phyloP scores from a whole-genome alignment of 2,329 filamentous ascomycete genomes.

The Neofusicoccum umdonicola region DNA sequence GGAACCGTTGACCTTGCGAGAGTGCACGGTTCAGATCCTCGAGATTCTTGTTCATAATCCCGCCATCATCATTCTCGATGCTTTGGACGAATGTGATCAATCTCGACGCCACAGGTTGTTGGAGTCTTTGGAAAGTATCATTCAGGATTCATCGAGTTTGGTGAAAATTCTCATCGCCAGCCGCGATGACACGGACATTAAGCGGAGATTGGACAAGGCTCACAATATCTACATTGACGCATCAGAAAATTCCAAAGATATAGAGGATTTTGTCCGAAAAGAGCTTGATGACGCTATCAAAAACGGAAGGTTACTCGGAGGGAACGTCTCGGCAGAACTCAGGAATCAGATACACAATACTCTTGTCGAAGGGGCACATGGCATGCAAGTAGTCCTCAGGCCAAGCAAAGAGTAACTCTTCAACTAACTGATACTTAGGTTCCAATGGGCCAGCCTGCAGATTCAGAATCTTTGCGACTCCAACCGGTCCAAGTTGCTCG shows the following conservation, averaged over 20 bases:
- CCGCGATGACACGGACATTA: constrained; percentile 28
- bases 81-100: constrained; percentile 34
- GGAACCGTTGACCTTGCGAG: neutral
- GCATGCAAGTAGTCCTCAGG: neutral
- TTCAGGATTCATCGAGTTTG: constrained; percentile 25
- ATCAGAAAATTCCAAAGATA: constrained; percentile 28
- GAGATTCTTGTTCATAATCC: constrained; percentile 12
- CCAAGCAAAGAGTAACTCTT: neutral
- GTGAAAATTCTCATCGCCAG: constrained; percentile 39
- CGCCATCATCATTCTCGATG: constrained; percentile 35
- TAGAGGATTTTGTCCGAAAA: constrained; percentile 25
- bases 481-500: constrained; percentile 20
- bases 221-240: constrained; percentile 20
- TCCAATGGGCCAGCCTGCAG: constrained; percentile 33
- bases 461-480: constrained; percentile 27
- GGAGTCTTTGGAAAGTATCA: constrained; percentile 26
- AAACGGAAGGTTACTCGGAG: neutral
- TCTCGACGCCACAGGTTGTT: constrained; percentile 25
- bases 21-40: neutral
- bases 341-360: neutral
- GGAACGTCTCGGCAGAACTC: neutral
- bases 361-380: neutral
- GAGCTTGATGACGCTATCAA: constrained; percentile 17
- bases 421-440: constrained; percentile 25
- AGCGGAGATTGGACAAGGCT: neutral